Conservation (phyloP, 768 basidiomycete species). For the Panaeolus papilionaceus region DNA sequence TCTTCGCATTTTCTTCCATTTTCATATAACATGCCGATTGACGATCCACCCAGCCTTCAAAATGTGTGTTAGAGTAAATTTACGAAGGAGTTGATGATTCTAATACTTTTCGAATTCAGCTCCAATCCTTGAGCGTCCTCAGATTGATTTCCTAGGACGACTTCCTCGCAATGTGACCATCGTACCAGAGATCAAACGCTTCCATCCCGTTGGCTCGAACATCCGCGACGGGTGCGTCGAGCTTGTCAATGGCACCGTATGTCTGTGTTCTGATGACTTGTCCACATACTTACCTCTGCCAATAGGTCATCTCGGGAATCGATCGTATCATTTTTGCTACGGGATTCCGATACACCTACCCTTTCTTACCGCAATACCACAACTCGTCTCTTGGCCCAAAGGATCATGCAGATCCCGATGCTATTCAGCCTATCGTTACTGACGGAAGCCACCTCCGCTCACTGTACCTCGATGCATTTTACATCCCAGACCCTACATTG, state of each 20-base stretch:
- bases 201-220: conserved; percentile 31
- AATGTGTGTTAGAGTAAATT: not conserved
- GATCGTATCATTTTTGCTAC: conserved; percentile 45
- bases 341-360: conserved; percentile 51
- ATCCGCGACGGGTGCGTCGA: conserved; percentile 37
- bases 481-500: conserved; percentile 52
- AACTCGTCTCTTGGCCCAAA: conserved; percentile 32
- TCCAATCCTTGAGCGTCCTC: conserved; percentile 22
- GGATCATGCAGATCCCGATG: conserved; percentile 29
- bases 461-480: conserved; percentile 46
- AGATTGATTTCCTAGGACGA: conserved; percentile 27
- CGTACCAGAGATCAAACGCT: conserved; percentile 46
- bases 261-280: conserved; percentile 16
- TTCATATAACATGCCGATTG: not conserved
- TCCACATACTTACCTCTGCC: not conserved
- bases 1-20: not conserved
- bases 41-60: not conserved
- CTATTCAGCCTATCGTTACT: conserved; percentile 41
- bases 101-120: not conserved
- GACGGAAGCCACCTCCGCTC: conserved; percentile 48
- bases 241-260: conserved; percentile 44
- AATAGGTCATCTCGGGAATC: conserved; percentile 39
- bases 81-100: not conserved
- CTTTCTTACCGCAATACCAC: conserved; percentile 50
- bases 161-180: conserved; percentile 42